Conservation (phyloP, 306 rosid species). For the Astragalus glycyphyllos region DNA sequence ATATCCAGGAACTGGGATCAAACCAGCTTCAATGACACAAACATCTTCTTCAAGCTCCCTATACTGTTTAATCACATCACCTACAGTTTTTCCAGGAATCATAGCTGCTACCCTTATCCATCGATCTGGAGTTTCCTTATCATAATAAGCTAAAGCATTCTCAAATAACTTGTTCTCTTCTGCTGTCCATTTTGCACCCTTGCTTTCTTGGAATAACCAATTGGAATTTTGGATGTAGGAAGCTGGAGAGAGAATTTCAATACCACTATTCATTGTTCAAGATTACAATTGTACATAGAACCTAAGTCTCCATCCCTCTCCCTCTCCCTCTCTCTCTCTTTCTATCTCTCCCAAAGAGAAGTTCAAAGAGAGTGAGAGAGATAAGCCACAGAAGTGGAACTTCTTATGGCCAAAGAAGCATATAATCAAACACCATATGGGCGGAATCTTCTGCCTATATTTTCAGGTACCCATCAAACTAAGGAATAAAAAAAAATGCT, state of each 20-base stretch:
- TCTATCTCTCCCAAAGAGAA: slow-evolving; percentile 42
- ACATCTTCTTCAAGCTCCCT: slow-evolving; percentile 86
- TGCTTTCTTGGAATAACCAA: slow-evolving; percentile 83
- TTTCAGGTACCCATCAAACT: slow-evolving; percentile 47
- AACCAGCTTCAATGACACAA: slow-evolving; percentile 84
- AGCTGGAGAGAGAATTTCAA: slow-evolving; percentile 72
- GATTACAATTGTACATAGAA: slow-evolving; percentile 37
- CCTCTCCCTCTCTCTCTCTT: slow-evolving; percentile 50
- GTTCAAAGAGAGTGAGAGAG: slow-evolving; percentile 54
- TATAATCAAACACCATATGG: slow-evolving; percentile 47
- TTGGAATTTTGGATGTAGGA: slow-evolving; percentile 66
- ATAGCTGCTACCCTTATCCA: slow-evolving; percentile 76
- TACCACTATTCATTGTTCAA: slow-evolving; percentile 60
- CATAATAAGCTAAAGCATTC: slow-evolving; percentile 78
- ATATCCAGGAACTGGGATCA: slow-evolving; percentile 76
- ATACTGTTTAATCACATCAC: slow-evolving; percentile 91
- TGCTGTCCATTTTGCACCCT: slow-evolving; percentile 72
- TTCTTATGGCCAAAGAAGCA: slow-evolving; percentile 48
- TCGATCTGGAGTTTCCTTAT: slow-evolving; percentile 79
- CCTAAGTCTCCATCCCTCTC: slow-evolving; percentile 15
- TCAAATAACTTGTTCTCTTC: slow-evolving; percentile 87
- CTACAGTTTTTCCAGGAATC: slow-evolving; percentile 86
- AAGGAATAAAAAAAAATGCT: slow-evolving; percentile 55
- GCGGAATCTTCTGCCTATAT: slow-evolving; percentile 51
- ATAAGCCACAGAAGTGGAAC: slow-evolving; percentile 44